Evolutionary conservation across 1,139 yeast species (phyloP).

Genomic region (Wickerhamomyces sp.): DNA sequence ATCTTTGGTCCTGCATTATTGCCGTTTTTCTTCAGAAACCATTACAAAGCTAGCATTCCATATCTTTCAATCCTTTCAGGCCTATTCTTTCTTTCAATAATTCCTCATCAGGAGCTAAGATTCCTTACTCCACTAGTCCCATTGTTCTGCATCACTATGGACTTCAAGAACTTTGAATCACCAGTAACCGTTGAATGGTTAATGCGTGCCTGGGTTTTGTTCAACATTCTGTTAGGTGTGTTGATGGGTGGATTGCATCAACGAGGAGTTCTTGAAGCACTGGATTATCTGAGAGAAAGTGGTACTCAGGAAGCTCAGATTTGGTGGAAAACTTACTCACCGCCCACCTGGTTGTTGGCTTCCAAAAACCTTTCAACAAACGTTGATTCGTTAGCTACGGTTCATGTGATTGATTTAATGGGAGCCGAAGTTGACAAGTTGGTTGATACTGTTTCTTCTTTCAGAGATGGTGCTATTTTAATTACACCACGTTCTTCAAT

Average conservation of each 20-base stretch:
- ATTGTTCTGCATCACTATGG: slow-evolving; percentile 58
- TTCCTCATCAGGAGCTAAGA: slow-evolving; percentile 91
- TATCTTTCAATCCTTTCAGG: slow-evolving; percentile 63
- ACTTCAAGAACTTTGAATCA: slow-evolving; percentile 29
- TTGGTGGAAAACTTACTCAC: slow-evolving; percentile 95
- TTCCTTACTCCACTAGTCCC: slow-evolving; percentile 80
- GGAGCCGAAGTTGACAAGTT: slow-evolving; percentile 27
- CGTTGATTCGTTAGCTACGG: slow-evolving; percentile 12
- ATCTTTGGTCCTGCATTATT: slow-evolving; percentile 72
- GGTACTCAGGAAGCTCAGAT: slow-evolving; percentile 37
- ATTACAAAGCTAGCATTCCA: slow-evolving; percentile 30
- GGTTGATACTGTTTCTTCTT: slow-evolving; percentile 20
- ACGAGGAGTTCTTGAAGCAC: slow-evolving; percentile 78
- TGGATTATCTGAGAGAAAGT: slow-evolving; percentile 31
- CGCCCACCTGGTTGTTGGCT: slow-evolving; percentile 84
- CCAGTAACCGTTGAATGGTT: slow-evolving; percentile 21
- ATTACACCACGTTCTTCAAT: slow-evolving; percentile 47
- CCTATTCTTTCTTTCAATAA: slow-evolving; percentile 49
- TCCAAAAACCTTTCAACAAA: slow-evolving; percentile 20
- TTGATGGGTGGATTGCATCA: slow-evolving; percentile 84
- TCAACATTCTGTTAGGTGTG: slow-evolving; percentile 54
- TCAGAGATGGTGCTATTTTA: slow-evolving; percentile 28
- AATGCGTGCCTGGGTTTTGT: slow-evolving; percentile 53
- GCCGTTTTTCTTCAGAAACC: slow-evolving; percentile 32
- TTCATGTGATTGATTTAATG: slow-evolving; percentile 33